Evolutionary conservation across 1,284 basidiomycete genomes (phyloP), one percentile per base, ranked within the genome.

Genomic region (Ceratobasidium sp.): DNA sequence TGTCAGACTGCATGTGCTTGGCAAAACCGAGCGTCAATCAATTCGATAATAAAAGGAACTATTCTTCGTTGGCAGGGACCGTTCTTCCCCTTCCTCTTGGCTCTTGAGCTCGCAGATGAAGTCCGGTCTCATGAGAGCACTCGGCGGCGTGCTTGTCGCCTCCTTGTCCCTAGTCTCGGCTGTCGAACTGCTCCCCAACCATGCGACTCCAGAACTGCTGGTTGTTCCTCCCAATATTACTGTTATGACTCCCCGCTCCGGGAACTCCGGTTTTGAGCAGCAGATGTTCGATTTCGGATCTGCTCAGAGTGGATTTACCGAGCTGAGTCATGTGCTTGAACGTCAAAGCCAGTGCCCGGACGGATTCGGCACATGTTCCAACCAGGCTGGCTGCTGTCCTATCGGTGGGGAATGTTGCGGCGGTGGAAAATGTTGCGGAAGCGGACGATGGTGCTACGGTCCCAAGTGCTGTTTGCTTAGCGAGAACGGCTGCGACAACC

Each of bases 261-360:
- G 53, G 14, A 46, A 32, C 10, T 18, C 10, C 46, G 50, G 14
- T 14, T 6, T 32, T 6, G 52, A 69, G 23, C 36, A 43, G 1
- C 52, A 69, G 12, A n/a, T 57, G 1, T 57, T 69, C 36, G 52
- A 67, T 50, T 55, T 67, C 45, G 64, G 64, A 26, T 67, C 64
- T 18, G 50, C 23, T 10, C 64, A 69, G 18, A 69, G 5, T 39
- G 64, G 64, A 9, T 57, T 69, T 12, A 45, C 64, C 52, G 52
- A 69, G 36, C 26, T 69, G 50, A 46, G 28, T 3, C 50, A 26
- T 10, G 28, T 69, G 2, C 18, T 69, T 4, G 41, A 46, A 12
- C 64, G 64, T 5, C 64, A 55, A 26, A 3, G 2, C 3, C 12
- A 2, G 18, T 69, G 64, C 32, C 14, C 48, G 6, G 43, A 21